A percentile compares a stretch with the other conserved stretches of the same genome.
phyloP scores from a whole-genome alignment of 2,329 filamentous ascomycete species.

The Arthrobotrys entomopaga region DNA sequence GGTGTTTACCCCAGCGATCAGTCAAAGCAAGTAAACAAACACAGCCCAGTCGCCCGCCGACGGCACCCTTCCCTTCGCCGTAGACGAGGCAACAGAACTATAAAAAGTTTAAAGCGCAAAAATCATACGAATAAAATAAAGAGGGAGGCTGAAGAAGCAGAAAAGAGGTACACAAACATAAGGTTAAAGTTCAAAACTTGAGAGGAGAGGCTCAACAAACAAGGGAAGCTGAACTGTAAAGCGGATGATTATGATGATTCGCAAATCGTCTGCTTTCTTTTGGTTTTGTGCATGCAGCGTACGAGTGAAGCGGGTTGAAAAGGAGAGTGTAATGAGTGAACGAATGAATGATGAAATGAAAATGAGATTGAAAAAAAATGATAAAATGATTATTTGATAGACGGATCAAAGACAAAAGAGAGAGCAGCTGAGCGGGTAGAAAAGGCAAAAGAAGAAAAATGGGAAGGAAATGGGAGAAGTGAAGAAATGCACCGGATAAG shows the following conservation, averaged over 20 bases:
- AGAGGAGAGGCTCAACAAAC: neutral
- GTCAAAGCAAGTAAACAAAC: slow-evolving; percentile 40
- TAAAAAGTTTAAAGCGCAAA: slow-evolving; percentile 2
- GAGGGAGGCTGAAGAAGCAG: neutral
- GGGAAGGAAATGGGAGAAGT: slow-evolving; percentile 1
- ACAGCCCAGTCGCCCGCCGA: slow-evolving; percentile 5
- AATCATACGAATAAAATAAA: slow-evolving; percentile 9
- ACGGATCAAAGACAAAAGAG: neutral
- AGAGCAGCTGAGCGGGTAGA: neutral
- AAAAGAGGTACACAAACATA: slow-evolving; percentile 16
- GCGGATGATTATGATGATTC: slow-evolving; percentile 7
- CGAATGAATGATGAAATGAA: too few relatives aligned
- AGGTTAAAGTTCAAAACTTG: neutral
- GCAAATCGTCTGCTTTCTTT: neutral
- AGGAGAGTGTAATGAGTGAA: neutral
- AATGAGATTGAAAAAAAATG: slow-evolving; percentile 8
- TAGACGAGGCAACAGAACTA: slow-evolving; percentile 45
- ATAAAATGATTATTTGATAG: slow-evolving; percentile 9
- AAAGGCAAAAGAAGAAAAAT: slow-evolving; percentile 4
- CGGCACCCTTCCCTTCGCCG: slow-evolving; percentile 1
- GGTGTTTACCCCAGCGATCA: slow-evolving; percentile 33
- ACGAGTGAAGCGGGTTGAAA: neutral
- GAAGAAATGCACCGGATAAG: slow-evolving; percentile 36
- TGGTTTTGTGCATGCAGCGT: neutral
- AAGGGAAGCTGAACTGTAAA: slow-evolving; percentile 10